Evolutionary conservation across 139 green algal species (phyloP), one percentile per base, ranked within the genome.

Genomic region (Chlamydomonas eustigma): DNA sequence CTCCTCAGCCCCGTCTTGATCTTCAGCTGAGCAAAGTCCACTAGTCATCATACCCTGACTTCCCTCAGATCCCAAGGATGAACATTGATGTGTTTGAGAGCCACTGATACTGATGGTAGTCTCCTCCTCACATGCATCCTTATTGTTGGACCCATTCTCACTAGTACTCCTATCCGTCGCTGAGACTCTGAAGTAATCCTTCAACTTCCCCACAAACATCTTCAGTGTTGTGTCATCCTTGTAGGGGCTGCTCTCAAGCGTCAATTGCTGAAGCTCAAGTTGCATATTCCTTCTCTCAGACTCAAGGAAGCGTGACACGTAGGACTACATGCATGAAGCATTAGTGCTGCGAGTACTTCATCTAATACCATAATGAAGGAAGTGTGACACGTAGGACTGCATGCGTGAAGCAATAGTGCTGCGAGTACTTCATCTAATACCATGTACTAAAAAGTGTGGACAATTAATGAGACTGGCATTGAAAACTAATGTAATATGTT

Each of bases 211-310:
- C 12, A 31, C 34, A 25, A 68, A 31, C 52, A 68, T 22, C 6
- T 68, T 28, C 52, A 68, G 6, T 4, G 52, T 68, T 4, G 52
- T 28, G 4, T 8, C 52, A 28, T 68, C 52, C 52, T 28, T 8
- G 52, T 68, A 68, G 4, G 52, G 52, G 52, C 52, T 68, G 52
- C 52, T 31, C 22, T 68, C 52, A 25, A 68, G 22, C 18, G 52
- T 35, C 52, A 68, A 28, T 6, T 4, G n/a, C 52, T 68, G 52
- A 25, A 68, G 52, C 52, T 68, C 12, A 4, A 22, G 6, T 28
- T 35, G 52, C 52, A 28, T 68, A 28, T 4, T 4, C 12, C 4
- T 6, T 22, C 52, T 25, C 22, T 68, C 52, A 22, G 6, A 37
- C 6, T 68, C 12, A 25, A 68, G 32, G 52, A 31, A 25, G n/a